Percentiles rank a stretch among this genome's conserved stretches.
phyloP scores from a whole-genome alignment of 1,139 yeast species.

The Geotrichum histeridarum region DNA sequence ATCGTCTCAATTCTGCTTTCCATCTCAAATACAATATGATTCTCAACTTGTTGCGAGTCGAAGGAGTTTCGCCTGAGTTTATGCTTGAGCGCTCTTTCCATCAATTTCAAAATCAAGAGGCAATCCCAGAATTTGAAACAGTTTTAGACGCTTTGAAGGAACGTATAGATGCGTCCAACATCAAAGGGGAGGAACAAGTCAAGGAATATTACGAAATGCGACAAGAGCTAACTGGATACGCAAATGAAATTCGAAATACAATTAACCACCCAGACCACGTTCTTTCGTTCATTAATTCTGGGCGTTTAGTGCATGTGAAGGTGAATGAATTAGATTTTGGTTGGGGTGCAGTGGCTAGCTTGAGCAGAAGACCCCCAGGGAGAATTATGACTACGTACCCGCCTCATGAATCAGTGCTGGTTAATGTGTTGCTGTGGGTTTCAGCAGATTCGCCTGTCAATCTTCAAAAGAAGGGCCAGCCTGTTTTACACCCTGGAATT shows the following conservation, averaged over 20 bases:
- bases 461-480: conserved; percentile 46
- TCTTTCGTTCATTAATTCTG: conserved; percentile 79
- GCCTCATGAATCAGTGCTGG: conserved; percentile 84
- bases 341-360: conserved; percentile 83
- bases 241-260: conserved; percentile 73
- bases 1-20: conserved; percentile 91
- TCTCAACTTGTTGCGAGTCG: conserved; percentile 89
- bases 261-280: conserved; percentile 90
- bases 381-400: conserved; percentile 38
- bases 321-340: conserved; percentile 65
- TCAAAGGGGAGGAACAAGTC: conserved; percentile 71
- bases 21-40: conserved; percentile 97
- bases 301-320: conserved; percentile 71
- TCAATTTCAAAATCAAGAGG: conserved; percentile 89
- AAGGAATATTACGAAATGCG: conserved; percentile 79
- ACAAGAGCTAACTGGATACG: conserved; percentile 63
- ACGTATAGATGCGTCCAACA: conserved; percentile 45
- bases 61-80: conserved; percentile 95
- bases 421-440: conserved; percentile 66
- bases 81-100: conserved; percentile 91
- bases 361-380: conserved; percentile 49
- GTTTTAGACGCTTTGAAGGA: conserved; percentile 51
- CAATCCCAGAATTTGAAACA: conserved; percentile 78
- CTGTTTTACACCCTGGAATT: conserved; percentile 78
- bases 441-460: conserved; percentile 60